Base-by-base conservation (phyloP, 2,329 filamentous ascomycete species). In the Trichoderma atroviride region DNA sequence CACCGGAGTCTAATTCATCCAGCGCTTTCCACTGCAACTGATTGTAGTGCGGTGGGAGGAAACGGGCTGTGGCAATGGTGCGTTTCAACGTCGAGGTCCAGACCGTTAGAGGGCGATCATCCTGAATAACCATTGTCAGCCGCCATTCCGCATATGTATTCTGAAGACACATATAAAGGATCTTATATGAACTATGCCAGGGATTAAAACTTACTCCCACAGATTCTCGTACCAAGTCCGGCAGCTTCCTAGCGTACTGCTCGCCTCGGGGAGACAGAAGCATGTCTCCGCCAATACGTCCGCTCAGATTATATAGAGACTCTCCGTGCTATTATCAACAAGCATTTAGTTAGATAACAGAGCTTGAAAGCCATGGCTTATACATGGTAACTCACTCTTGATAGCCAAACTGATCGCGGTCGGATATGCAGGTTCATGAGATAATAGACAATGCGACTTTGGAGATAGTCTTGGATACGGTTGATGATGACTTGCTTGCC, bases 361-460 rank as follows among this genome's bases (percentile, higher is more conserved):
- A 33, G 35, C 2, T 6, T 5, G 6, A 14, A 14, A 14, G 4
- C 19, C 0, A 16, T 3, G 27, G n/a, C 3, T 14, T 47, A 11
- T 56, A 10, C 10, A 66, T 43, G 33, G 1, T 33, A 16, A 86
- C 90, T 81, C 84, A 95, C 92, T 72, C 96, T 87, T 74, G 96
- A 98, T 63, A 99, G 83, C 96, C 96, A 99, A 73, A 99, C 97
- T 4, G 94, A 97, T 69, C 96, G 89, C 22, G 95, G 95, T 73
- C 95, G 95, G 79, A 99, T 99, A 82, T 99, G 96, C 50, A 99
- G 86, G 79, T 98, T 99, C 90, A 98, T 97, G 70, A 98, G 88
- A 79, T 97, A 99, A 81, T 99, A 99, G 57, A 99, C 95, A 56
- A 99, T 91, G 69, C 96, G 91, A 79, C 93, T 97, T 79, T 97